Base-by-base conservation (phyloP, 2,329 filamentous ascomycete species). In the Penicillium expansum region DNA sequence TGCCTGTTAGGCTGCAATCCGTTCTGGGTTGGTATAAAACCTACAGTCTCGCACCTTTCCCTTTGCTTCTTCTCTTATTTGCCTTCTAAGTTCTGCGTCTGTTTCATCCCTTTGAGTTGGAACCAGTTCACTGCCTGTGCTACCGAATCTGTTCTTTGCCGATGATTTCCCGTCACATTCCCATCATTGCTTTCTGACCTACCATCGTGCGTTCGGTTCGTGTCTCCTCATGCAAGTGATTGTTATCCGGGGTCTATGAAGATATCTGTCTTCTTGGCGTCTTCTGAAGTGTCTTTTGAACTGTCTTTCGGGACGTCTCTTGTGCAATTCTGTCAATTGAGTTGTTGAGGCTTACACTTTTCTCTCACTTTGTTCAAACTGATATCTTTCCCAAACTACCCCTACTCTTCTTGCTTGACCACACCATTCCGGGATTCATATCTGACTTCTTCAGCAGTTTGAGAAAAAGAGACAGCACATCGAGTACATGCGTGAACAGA, bases 381-480 rank as follows among this genome's bases (percentile, higher is more conserved):
- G 18, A 52, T 37, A 20, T 14, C 39, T 38, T 45, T 30, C 13
- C 9, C 37, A 43, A 43, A 43, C 37, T 20, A 20, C 8, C 30
- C 16, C 8, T 7, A 9, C 27, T 29, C n/a, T 13, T 29, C n/a
- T 53, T 49, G 39, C 32, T 41, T 52, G 53, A 33, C 10, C 7
- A 18, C 3, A 13, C 39, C 32, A 29, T 45, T 47, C 14, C 2
- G 18, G 4, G 24, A 48, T 24, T 16, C 9, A 22, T 33, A 55
- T 57, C 55, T 52, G n/a, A 58, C 43, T 50, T 60, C 66, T 75
- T 80, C 68, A 84, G 73, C 75, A 97, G 92, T 85, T 96, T 71
- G 92, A 96, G 74, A 94, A 94, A 77, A 96, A 96, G 77, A 91
- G 92, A 70, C 81, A 90, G 70, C 92, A 96, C 74, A 95, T 95